Conservation (phyloP, 2,329 filamentous ascomycete species). For the Calonectria pauciramosa region DNA sequence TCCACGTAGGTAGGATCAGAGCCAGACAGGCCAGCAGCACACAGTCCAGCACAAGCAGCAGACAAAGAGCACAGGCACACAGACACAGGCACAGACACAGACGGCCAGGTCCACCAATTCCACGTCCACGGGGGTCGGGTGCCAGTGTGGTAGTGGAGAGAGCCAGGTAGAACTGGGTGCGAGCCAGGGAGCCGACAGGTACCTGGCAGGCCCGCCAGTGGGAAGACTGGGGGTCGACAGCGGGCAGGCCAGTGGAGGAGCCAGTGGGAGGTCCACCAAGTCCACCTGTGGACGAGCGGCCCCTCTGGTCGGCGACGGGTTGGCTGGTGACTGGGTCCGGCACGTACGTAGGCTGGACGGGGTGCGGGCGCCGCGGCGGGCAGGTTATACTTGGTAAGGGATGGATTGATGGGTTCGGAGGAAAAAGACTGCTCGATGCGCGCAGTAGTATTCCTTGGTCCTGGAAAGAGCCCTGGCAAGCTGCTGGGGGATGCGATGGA, state of each 20-base stretch:
- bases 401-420: neutral
- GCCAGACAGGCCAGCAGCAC: conserved; percentile 10
- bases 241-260: conserved; percentile 37
- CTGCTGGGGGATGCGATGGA: conserved; percentile 1
- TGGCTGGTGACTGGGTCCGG: conserved; percentile 36
- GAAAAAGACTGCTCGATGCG: conserved; percentile 1
- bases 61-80: conserved; percentile 16
- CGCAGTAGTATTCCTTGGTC: neutral
- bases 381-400: conserved; percentile 22
- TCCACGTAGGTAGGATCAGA: conserved; percentile 40
- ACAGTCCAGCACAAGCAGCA: conserved; percentile 16
- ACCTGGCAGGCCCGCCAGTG: conserved; percentile 23
- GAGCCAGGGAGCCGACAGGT: conserved; percentile 12
- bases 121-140: conserved; percentile 28
- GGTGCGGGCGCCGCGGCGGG: conserved; percentile 21
- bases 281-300: conserved; percentile 42
- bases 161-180: conserved; percentile 16
- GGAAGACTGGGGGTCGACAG: conserved; percentile 27
- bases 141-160: conserved; percentile 28
- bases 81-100: neutral
- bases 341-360: conserved; percentile 21
- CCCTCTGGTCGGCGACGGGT: conserved; percentile 32
- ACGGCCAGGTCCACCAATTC: conserved; percentile 24
- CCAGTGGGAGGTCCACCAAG: conserved; percentile 39
- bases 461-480: conserved; percentile 1